phyloP scores from a whole-genome alignment of 2,329 filamentous ascomycete species.

The Colletotrichum sp. region DNA sequence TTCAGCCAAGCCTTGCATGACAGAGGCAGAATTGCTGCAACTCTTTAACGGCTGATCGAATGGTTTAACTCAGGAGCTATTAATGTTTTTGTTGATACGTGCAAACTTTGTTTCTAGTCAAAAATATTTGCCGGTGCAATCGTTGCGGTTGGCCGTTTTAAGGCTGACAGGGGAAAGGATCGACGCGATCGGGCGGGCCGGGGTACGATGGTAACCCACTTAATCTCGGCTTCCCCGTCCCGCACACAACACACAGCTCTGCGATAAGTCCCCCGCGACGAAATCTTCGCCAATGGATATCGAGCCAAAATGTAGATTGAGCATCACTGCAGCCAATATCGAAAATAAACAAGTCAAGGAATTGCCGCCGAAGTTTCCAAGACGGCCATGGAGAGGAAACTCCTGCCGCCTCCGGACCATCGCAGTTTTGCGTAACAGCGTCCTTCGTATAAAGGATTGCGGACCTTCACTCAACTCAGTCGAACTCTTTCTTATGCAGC shows the following conservation, averaged over 20 bases:
- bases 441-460: not conserved
- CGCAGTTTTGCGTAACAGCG: not conserved
- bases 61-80: not conserved
- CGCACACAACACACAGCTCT: not conserved
- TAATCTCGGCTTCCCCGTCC: not conserved
- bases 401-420: not conserved
- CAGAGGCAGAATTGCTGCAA: not conserved
- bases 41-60: not conserved
- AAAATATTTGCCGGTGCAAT: not conserved
- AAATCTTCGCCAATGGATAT: not conserved
- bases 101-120: not conserved
- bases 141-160: not conserved
- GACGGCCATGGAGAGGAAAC: not conserved
- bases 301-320: not conserved
- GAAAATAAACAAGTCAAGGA: not conserved
- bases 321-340: not conserved
- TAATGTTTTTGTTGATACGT: not conserved
- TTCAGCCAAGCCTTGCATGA: not conserved
- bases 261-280: not conserved
- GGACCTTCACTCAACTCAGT: not conserved
- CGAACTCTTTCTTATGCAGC: not conserved
- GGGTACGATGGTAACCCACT: not conserved
- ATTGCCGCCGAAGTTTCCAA: not conserved
- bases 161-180: not conserved
- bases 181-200: not conserved